Evolutionary conservation across 352 stramenopile species (phyloP).

Genomic region (Phytophthora citricola): DNA sequence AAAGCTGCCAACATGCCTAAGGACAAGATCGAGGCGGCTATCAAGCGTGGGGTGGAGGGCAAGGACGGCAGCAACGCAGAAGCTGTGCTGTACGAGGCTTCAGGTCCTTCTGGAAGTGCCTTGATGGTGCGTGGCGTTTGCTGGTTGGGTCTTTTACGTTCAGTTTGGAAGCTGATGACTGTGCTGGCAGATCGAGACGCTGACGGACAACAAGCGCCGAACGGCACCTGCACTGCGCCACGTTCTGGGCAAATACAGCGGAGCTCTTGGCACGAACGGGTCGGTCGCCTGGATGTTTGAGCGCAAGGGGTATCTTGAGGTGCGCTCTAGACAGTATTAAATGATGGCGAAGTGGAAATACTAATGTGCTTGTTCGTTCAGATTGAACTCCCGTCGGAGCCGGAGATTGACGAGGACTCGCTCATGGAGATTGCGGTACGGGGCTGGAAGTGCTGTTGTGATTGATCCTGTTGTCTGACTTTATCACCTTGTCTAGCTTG

Average conservation of each 20-base stretch:
- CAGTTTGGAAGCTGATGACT: neutral
- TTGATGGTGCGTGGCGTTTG: slow-evolving; percentile 56
- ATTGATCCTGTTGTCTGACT: slow-evolving; percentile 1
- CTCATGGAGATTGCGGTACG: slow-evolving; percentile 79
- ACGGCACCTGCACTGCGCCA: slow-evolving; percentile 83
- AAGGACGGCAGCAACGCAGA: slow-evolving; percentile 82
- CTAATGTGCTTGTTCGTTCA: slow-evolving; percentile 22
- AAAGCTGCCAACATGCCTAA: slow-evolving; percentile 87
- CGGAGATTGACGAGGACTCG: slow-evolving; percentile 64
- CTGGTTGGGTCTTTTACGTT: neutral
- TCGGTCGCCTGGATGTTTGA: slow-evolving; percentile 89
- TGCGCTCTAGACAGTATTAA: slow-evolving; percentile 13
- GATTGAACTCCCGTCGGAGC: slow-evolving; percentile 47
- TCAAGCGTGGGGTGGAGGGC: slow-evolving; percentile 83
- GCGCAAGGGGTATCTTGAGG: slow-evolving; percentile 85
- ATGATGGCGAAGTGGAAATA: neutral
- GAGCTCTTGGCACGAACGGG: slow-evolving; percentile 73
- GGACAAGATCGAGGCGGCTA: slow-evolving; percentile 83
- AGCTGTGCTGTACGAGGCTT: slow-evolving; percentile 80
- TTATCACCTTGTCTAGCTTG: slow-evolving; percentile 47
- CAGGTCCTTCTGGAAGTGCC: slow-evolving; percentile 71
- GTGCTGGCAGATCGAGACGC: slow-evolving; percentile 71
- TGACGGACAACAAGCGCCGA: slow-evolving; percentile 86
- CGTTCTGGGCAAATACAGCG: slow-evolving; percentile 75
- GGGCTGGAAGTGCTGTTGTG: neutral